Base-by-base conservation (phyloP, 208 protist genomes). In the Trypanosomatidae sp. region DNA sequence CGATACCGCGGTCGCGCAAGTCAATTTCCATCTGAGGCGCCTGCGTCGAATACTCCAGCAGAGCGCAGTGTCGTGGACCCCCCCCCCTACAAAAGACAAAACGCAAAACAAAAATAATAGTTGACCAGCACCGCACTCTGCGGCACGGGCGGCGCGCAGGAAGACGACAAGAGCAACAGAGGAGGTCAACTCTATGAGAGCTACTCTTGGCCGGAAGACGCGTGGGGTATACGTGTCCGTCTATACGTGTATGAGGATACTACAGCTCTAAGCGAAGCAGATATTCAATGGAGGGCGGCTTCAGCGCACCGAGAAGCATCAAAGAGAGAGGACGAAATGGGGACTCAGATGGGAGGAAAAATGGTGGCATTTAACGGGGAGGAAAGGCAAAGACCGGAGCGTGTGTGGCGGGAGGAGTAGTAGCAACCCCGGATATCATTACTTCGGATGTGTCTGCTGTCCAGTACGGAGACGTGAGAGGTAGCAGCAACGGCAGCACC, bases 1-100 rank as follows among this genome's bases (percentile, higher is more conserved):
- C 76, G 49, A 97, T 91, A 15, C 75, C 82, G 49, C 87, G 82
- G 64, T 84, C 55, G 28, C 79, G 80, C 55, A 97, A 71, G 53
- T 97, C 88, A 59, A 97, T 80, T 25, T 95, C 84, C 92, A 97
- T 97, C 52, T 52, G 12, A 33, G n/a, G 13, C 10, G 22, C 36
- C 44, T 8, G 1, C 13, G 41, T 30, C 9, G 49, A 70, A 39
- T 36, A 59, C 17, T 30, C 49, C 17, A 22, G 46, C 30, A 58
- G 19, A 59, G 49, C 47, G 17, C 28, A 17, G 28, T n/a, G 25
- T 17, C 33, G 44, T 41, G 44, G 44, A 39, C 3, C 25, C 25
- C 2, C 9, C 25, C n/a, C 2, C 44, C 19, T 33, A 47, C 13
- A 41, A 13, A 66, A 17, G 62, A 53, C 17, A 66, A 69, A 64